phyloP scores from a whole-genome alignment of 192 early-diverging fungal species.

The Coemansia aciculifera region DNA sequence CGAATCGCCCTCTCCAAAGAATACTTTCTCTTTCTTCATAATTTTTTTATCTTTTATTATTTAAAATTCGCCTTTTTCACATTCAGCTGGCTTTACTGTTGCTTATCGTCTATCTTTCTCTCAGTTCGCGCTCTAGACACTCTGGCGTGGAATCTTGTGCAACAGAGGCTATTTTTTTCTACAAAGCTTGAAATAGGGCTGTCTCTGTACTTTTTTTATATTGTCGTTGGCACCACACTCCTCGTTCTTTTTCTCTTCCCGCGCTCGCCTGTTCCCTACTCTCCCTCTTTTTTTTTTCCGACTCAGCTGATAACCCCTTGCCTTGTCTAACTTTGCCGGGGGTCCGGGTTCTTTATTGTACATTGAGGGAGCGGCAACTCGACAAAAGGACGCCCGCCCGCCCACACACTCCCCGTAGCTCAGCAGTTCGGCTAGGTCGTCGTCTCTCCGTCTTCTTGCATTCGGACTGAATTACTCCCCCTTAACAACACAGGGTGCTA shows the following conservation, averaged over 20 bases:
- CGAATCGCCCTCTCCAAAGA: neutral
- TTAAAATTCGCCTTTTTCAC: neutral
- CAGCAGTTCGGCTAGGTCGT: neutral
- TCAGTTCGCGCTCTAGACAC: neutral
- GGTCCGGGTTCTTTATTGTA: slow-evolving; percentile 3
- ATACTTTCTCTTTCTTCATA: neutral
- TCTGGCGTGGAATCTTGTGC: neutral
- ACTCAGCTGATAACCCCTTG: slow-evolving; percentile 1
- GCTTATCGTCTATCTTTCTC: neutral
- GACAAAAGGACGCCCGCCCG: neutral
- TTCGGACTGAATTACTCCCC: neutral
- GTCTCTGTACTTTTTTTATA: neutral
- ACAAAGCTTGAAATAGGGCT: neutral
- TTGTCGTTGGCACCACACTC: neutral
- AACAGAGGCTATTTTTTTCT: neutral
- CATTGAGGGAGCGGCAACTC: slow-evolving; percentile 10
- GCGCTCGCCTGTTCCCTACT: neutral
- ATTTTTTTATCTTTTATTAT: neutral
- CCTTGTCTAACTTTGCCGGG: slow-evolving; percentile 10
- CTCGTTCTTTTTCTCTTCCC: neutral
- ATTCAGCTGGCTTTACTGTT: neutral
- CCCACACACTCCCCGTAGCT: neutral
- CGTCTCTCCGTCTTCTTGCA: neutral
- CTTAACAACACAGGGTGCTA: neutral
- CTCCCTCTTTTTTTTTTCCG: neutral